phyloP scores from a whole-genome alignment of 805 yeast genomes.

The Schwanniomyces sp. region DNA sequence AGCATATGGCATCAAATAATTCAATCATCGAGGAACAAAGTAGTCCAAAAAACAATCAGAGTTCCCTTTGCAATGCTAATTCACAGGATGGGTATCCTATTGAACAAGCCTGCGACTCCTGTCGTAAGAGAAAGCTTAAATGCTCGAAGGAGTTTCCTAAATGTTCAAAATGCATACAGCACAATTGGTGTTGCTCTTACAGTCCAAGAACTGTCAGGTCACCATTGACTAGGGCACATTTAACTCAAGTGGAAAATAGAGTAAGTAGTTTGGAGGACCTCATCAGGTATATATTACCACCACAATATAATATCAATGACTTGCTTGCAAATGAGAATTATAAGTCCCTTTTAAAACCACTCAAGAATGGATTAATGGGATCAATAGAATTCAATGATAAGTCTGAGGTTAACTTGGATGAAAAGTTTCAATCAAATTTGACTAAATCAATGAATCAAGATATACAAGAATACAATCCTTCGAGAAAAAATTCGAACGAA shows the following conservation, averaged over 20 bases:
- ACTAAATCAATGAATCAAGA: conserved; percentile 1
- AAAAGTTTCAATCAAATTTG: conserved; percentile 3
- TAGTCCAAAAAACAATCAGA: neutral
- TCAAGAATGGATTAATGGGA: conserved; percentile 3
- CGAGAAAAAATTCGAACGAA: neutral
- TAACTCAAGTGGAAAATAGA: conserved; percentile 27
- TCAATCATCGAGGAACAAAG: neutral
- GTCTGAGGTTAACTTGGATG: neutral
- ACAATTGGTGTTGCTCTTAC: conserved; percentile 31
- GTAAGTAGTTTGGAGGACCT: conserved; percentile 13
- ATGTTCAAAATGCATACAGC: conserved; percentile 32
- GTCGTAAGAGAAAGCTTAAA: conserved; percentile 32
- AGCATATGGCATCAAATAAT: neutral
- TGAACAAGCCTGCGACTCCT: conserved; percentile 35
- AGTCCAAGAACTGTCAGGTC: conserved; percentile 31
- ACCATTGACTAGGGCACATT: conserved; percentile 31
- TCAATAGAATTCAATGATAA: neutral
- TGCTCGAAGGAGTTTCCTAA: conserved; percentile 31
- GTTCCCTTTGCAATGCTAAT: neutral
- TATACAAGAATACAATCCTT: neutral
- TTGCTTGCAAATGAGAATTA: conserved; percentile 13
- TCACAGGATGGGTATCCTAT: conserved; percentile 8
- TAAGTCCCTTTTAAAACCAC: conserved; percentile 8
- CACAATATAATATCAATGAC: conserved; percentile 17
- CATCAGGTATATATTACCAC: conserved; percentile 32